Evolutionary conservation across 2,329 filamentous ascomycete genomes (phyloP), one percentile per base, ranked within the genome.

Genomic region (Ceratocystis ficicola): DNA sequence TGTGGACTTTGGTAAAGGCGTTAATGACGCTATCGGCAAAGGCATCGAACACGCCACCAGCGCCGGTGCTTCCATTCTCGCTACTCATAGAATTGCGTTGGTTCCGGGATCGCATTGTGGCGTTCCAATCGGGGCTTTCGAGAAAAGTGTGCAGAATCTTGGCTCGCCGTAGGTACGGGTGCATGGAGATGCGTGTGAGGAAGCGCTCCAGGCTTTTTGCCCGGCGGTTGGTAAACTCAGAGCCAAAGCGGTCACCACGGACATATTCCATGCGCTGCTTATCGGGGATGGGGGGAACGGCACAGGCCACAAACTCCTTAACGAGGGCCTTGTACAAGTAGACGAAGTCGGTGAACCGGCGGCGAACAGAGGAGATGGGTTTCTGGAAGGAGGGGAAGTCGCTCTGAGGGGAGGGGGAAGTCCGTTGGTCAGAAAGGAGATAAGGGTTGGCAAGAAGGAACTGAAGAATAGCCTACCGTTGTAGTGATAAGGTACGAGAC

Each of bases 191-290:
- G 3, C 94, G 88, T 72, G 87, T 85, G 59, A 99, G 82, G 74
- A 99, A 99, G 64, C 94, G 88, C 76, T 95, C 87, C 64, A 99
- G 81, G 2, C 92, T 96, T 79, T 92, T 88, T 63, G 90, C 91
- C 70, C 94, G 86, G 44, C 94, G 86, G 59, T 85, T 81, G 44
- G 91, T 99, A 74, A 99, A 99, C 76, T 97, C 94, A 62, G 87
- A 77, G 7, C 92, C 91, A 76, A 99, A 99, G 69, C 94, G 88
- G 78, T 97, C 93, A 71, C 94, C 94, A 44, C 92, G 89, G 63
- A 97, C 94, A 73, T 97, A 97, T 73, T 96, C 91, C 89, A 99
- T 96, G 77, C 95, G 95, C 80, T 97, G 93, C 81, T 97, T 99
- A 77, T 97, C 94, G 64, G 94, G 94, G 65, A 99, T 81, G 60